Percentiles rank a stretch among this genome's conserved stretches.
These are phyloP conservation scores for Carallia pectinifolia DNA, from an alignment of 345 rosid genomes.

Conservation along the genomic window DNA sequence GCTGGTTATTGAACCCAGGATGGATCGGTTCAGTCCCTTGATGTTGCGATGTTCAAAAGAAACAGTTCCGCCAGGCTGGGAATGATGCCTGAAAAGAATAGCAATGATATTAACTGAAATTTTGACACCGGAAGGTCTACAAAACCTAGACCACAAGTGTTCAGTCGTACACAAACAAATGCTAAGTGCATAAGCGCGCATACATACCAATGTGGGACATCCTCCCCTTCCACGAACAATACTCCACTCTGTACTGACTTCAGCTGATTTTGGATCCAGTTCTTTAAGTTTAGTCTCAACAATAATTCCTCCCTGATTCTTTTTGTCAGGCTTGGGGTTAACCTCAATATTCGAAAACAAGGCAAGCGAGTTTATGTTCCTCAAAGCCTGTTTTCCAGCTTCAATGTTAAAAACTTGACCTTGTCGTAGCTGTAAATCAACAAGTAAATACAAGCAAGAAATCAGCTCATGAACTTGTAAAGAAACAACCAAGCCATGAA, in stretches of 20 bases:
- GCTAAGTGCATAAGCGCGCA: not conserved
- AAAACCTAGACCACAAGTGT: not conserved
- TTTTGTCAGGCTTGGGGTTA: slow-evolving; percentile 92
- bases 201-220: slow-evolving; percentile 76
- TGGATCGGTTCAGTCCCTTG: slow-evolving; percentile 84
- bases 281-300: slow-evolving; percentile 98
- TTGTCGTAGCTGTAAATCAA: slow-evolving; percentile 60
- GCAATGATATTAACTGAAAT: not conserved
- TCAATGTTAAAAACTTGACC: slow-evolving; percentile 90
- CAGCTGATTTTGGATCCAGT: slow-evolving; percentile 95
- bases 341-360: slow-evolving; percentile 95
- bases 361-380: slow-evolving; percentile 77
- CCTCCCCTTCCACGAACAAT: slow-evolving; percentile 99
- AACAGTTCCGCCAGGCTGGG: slow-evolving; percentile 96
- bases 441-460: slow-evolving; percentile 8
- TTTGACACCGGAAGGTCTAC: not conserved
- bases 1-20: slow-evolving; percentile 91
- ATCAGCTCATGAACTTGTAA: slow-evolving; percentile 2
- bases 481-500: not conserved
- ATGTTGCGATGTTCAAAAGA: slow-evolving; percentile 94
- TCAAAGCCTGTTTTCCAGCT: slow-evolving; percentile 90
- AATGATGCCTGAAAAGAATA: slow-evolving; percentile 65
- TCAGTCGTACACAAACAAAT: not conserved
- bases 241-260: slow-evolving; percentile 98
- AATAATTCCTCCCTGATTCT: slow-evolving; percentile 91